Evolutionary conservation across 2,329 filamentous ascomycete genomes (phyloP), one percentile per base, ranked within the genome.

Genomic region (Emericellopsis cladophorae): DNA sequence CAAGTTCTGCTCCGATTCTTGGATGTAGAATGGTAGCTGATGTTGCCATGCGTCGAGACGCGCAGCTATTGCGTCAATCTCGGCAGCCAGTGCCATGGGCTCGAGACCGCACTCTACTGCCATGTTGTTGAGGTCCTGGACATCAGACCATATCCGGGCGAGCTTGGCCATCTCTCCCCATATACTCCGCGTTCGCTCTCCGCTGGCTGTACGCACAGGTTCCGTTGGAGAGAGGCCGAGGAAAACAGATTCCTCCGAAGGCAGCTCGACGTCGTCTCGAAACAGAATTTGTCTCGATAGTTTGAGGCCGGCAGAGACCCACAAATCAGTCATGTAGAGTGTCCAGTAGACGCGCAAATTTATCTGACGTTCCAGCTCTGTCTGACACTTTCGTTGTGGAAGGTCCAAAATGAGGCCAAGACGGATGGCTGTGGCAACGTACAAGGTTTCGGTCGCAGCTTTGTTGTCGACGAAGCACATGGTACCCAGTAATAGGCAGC

Each of bases 251-350:
- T 43, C 41, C 15, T 43, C 37, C 9, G 35, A 26, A 5, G 41
- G 41, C n/a, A 43, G 32, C 15, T 36, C 37, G 14, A 31, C 37
- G 23, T 40, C 41, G 12, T 40, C 31, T n/a, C 22, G 16, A 21
- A 34, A 43, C 31, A 14, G 22, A 8, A 43, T 18, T 15, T 36
- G 36, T 18, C 42, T 37, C 5, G 42, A 40, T 4, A 43, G 38
- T 16, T 40, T 14, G 5, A 43, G 35, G 4, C 38, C 38, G 3
- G 23, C 32, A 10, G 42, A 43, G 33, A 32, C 37, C 38, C 42
- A 43, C 12, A 38, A 37, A 21, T 43, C 42, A 29, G 40, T 43
- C 42, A 43, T 43, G 34, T 43, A 43, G 4, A 43, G 38, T 10
- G 42, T 37, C 38, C 42, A 43, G 38, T 38, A 43, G 22, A 43